A percentile compares a stretch with the other conserved stretches of the same genome.
phyloP scores from a whole-genome alignment of 2,329 filamentous ascomycete genomes.

The Coniochaeta prunicola region DNA sequence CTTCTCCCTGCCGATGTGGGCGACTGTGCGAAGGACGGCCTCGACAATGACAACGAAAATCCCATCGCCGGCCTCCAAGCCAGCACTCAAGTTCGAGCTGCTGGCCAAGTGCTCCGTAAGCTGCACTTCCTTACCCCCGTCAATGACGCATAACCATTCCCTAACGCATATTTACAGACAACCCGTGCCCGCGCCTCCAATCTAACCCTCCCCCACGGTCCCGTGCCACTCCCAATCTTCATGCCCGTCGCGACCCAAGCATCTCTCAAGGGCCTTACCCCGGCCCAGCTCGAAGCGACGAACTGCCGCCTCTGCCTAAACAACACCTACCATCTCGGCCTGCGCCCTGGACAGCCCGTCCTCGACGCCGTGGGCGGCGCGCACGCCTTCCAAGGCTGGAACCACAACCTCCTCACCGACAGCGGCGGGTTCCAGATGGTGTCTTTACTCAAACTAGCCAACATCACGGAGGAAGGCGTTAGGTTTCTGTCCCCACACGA shows the following conservation, averaged over 20 bases:
- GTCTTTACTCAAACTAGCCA: slow-evolving; percentile 84
- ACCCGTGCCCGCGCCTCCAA: slow-evolving; percentile 89
- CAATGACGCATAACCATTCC: neutral
- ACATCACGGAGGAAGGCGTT: slow-evolving; percentile 91
- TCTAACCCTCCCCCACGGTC: slow-evolving; percentile 83
- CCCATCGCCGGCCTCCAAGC: slow-evolving; percentile 38
- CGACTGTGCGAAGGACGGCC: slow-evolving; percentile 35
- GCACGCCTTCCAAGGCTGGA: slow-evolving; percentile 92
- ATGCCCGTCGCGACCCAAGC: slow-evolving; percentile 99
- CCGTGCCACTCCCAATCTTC: slow-evolving; percentile 85
- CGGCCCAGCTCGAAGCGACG: slow-evolving; percentile 83
- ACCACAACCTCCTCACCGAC: slow-evolving; percentile 86
- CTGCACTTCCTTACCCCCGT: slow-evolving; percentile 7
- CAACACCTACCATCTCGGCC: slow-evolving; percentile 93
- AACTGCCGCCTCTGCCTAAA: slow-evolving; percentile 89
- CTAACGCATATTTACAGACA: slow-evolving; percentile 50
- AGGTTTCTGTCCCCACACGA: slow-evolving; percentile 95
- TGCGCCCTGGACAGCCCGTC: slow-evolving; percentile 89
- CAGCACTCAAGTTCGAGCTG: slow-evolving; percentile 73
- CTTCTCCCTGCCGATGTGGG: slow-evolving; percentile 16
- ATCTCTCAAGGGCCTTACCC: slow-evolving; percentile 88
- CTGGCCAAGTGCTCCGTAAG: slow-evolving; percentile 74
- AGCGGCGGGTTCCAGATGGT: slow-evolving; percentile 96
- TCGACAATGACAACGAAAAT: slow-evolving; percentile 21
- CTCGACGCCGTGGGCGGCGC: slow-evolving; percentile 85